Conservation (phyloP, 2,329 filamentous ascomycete genomes). For the Aspergillus texensis region DNA sequence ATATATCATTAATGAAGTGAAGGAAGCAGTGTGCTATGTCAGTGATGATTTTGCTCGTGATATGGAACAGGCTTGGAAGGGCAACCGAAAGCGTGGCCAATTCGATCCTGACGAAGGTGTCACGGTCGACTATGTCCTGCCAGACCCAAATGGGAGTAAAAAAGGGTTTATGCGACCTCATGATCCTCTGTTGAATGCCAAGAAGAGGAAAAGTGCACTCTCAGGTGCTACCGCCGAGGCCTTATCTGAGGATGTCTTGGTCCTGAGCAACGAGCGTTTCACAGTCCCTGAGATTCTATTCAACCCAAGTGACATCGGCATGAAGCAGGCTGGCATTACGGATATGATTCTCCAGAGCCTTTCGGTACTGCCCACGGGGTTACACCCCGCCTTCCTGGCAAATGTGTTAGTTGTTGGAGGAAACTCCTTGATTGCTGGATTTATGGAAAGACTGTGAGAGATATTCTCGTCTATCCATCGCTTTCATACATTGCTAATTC, state of each 20-base stretch:
- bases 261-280: slow-evolving; percentile 90
- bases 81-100: slow-evolving; percentile 53
- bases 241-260: slow-evolving; percentile 75
- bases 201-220: slow-evolving; percentile 51
- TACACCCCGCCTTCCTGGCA: slow-evolving; percentile 81
- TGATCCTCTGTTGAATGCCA: slow-evolving; percentile 66
- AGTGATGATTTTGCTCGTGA: slow-evolving; percentile 75
- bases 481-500: slow-evolving; percentile 23
- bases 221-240: slow-evolving; percentile 51
- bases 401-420: slow-evolving; percentile 91
- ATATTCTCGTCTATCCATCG: neutral
- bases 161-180: slow-evolving; percentile 76
- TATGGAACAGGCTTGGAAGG: slow-evolving; percentile 83
- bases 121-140: slow-evolving; percentile 88
- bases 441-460: slow-evolving; percentile 71
- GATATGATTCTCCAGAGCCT: slow-evolving; percentile 82
- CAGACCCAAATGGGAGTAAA: slow-evolving; percentile 68
- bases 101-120: slow-evolving; percentile 49
- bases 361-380: slow-evolving; percentile 71
- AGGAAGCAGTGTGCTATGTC: slow-evolving; percentile 85
- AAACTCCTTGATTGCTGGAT: slow-evolving; percentile 76
- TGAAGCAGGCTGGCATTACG: slow-evolving; percentile 79
- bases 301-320: slow-evolving; percentile 79
- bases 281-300: slow-evolving; percentile 88
- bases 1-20: slow-evolving; percentile 93